Conservation (phyloP, 352 stramenopile genomes). For the Phytophthora idaei region DNA sequence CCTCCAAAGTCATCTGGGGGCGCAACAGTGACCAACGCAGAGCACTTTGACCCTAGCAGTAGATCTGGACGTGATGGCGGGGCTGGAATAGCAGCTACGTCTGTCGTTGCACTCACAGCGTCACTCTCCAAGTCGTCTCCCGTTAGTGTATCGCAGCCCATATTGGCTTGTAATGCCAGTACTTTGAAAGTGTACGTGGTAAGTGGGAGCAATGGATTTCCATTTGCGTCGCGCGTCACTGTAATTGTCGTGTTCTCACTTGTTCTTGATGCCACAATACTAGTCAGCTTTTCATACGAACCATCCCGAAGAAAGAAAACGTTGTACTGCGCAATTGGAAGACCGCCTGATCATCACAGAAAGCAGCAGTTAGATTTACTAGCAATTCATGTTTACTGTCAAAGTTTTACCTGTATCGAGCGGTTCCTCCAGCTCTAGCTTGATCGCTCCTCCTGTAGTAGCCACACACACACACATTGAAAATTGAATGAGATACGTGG, state of each 20-base stretch:
- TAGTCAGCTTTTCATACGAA: slow-evolving; percentile 36
- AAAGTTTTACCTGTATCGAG: slow-evolving; percentile 44
- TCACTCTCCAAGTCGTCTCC: slow-evolving; percentile 40
- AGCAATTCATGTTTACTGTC: background rate
- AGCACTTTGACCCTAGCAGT: slow-evolving; percentile 24
- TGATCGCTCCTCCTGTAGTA: slow-evolving; percentile 39
- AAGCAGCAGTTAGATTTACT: background rate
- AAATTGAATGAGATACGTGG: background rate
- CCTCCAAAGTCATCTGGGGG: slow-evolving; percentile 46
- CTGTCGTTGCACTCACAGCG: slow-evolving; percentile 31
- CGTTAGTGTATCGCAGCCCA: slow-evolving; percentile 42
- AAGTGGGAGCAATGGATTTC: slow-evolving; percentile 14
- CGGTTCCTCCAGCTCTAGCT: slow-evolving; percentile 35
- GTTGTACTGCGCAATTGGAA: slow-evolving; percentile 39
- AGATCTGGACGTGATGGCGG: slow-evolving; percentile 30
- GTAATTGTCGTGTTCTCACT: slow-evolving; percentile 17
- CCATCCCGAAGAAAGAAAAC: slow-evolving; percentile 30
- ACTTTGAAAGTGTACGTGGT: slow-evolving; percentile 53
- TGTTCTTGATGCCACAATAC: slow-evolving; percentile 21
- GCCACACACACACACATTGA: slow-evolving; percentile 1
- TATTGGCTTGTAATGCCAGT: slow-evolving; percentile 46
- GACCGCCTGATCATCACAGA: slow-evolving; percentile 24
- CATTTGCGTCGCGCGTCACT: slow-evolving; percentile 26
- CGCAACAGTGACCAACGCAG: slow-evolving; percentile 19
- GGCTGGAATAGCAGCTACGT: slow-evolving; percentile 27